These are phyloP conservation scores for Dactylellina haptotyla DNA, from an alignment of 2,329 filamentous ascomycete species.

Conservation along the genomic window DNA sequence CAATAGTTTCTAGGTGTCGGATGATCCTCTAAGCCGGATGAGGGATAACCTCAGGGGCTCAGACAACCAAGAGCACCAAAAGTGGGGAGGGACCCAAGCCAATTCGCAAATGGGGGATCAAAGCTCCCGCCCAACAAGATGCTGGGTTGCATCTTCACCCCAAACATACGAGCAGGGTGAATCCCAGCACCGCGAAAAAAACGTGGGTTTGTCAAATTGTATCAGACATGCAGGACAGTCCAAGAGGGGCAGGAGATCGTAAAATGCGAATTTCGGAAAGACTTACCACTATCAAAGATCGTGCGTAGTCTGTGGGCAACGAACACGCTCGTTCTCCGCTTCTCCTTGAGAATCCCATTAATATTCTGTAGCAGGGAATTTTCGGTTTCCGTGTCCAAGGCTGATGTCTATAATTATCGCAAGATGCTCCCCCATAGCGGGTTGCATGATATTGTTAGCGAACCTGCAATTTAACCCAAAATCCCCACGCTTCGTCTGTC, in stretches of 20 bases:
- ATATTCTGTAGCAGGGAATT: conserved; percentile 90
- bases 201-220: conserved; percentile 46
- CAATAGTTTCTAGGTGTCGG: conserved; percentile 21
- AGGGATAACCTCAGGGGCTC: conserved; percentile 38
- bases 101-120: conserved; percentile 22
- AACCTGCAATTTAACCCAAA: conserved; percentile 7
- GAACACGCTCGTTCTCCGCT: conserved; percentile 89
- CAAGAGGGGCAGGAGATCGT: conserved; percentile 16
- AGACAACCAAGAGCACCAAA: conserved; percentile 30
- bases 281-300: conserved; percentile 78
- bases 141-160: conserved; percentile 37
- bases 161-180: conserved; percentile 39
- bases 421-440: conserved; percentile 47
- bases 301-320: conserved; percentile 91
- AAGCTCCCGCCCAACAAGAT: conserved; percentile 21
- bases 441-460: conserved; percentile 32
- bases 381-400: conserved; percentile 92
- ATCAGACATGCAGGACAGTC: conserved; percentile 21
- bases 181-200: conserved; percentile 27
- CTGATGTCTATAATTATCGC: conserved; percentile 71
- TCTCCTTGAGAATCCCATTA: conserved; percentile 89
- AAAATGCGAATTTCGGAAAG: conserved; percentile 19
- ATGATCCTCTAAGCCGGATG: conserved; percentile 27
- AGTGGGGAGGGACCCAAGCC: conserved; percentile 14
- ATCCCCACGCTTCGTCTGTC: background rate